These are phyloP conservation scores for Kodamaea alishanica DNA, from an alignment of 1,139 yeast species.

Conservation along the genomic window DNA sequence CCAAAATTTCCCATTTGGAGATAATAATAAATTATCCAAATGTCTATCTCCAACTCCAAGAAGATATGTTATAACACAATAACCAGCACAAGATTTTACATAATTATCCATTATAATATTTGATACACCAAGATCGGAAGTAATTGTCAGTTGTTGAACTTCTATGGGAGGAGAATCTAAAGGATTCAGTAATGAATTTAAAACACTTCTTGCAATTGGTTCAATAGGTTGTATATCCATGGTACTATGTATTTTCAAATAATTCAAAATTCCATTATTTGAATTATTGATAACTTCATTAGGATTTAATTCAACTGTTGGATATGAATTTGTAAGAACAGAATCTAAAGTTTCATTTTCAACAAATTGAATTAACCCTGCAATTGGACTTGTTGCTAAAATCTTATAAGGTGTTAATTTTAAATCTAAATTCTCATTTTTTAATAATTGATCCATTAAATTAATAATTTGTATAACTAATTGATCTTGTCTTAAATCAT, in stretches of 20 bases:
- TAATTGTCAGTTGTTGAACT: conserved; percentile 29
- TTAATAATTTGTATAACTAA: conserved; percentile 88
- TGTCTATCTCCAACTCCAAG: conserved; percentile 98
- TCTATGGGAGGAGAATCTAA: conserved; percentile 6
- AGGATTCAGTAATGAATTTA: conserved; percentile 11
- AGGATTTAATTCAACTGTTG: conserved; percentile 17
- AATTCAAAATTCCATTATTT: conserved; percentile 64
- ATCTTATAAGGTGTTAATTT: conserved; percentile 86
- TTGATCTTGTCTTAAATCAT: conserved; percentile 94
- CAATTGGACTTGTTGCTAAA: conserved; percentile 84
- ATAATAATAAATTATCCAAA: conserved; percentile 74
- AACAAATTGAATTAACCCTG: conserved; percentile 90
- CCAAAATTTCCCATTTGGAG: conserved; percentile 78
- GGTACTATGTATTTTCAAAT: conserved; percentile 56
- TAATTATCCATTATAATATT: conserved; percentile 85
- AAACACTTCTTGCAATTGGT: conserved; percentile 30
- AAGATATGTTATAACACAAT: conserved; percentile 92
- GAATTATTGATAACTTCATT: conserved; percentile 11
- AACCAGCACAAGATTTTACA: conserved; percentile 95
- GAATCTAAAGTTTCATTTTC: conserved; percentile 89
- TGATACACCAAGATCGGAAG: conserved; percentile 68
- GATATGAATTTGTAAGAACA: conserved; percentile 61
- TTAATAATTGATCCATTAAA: conserved; percentile 83
- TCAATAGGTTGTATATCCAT: conserved; percentile 18
- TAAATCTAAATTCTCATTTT: conserved; percentile 87